Evolutionary conservation across 116 monocot genomes (phyloP).

Genomic region (Cymodocea nodosa): DNA sequence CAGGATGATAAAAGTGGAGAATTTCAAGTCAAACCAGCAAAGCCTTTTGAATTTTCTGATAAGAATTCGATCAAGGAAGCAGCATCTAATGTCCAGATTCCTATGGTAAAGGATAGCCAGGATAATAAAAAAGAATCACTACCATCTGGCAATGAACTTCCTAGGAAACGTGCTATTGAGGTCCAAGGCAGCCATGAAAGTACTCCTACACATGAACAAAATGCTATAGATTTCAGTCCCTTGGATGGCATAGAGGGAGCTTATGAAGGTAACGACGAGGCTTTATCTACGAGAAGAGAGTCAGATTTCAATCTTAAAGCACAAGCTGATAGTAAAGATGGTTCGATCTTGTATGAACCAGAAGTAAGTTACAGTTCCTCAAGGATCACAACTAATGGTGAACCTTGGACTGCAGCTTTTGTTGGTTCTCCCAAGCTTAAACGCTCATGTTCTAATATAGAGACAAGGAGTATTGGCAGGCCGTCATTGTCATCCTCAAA

Average conservation of each 20-base stretch:
- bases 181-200: slow-evolving; percentile 4
- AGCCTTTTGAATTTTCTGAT: slow-evolving; percentile 10
- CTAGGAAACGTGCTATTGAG: slow-evolving; percentile 5
- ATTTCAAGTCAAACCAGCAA: slow-evolving; percentile 11
- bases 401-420: slow-evolving; percentile 14
- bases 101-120: not conserved
- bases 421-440: slow-evolving; percentile 40
- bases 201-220: not conserved
- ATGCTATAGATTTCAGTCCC: slow-evolving; percentile 11
- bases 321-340: slow-evolving; percentile 5
- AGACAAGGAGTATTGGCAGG: slow-evolving; percentile 24
- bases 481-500: slow-evolving; percentile 18
- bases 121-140: slow-evolving; percentile 7
- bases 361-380: slow-evolving; percentile 1
- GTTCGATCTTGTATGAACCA: slow-evolving; percentile 1
- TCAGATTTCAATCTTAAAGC: slow-evolving; percentile 47
- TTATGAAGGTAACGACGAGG: slow-evolving; percentile 67
- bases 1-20: not conserved
- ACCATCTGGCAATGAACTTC: slow-evolving; percentile 8
- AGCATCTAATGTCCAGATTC: not conserved
- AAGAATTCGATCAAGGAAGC: slow-evolving; percentile 12
- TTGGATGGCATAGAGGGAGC: slow-evolving; percentile 17
- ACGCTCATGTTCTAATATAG: slow-evolving; percentile 93
- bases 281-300: slow-evolving; percentile 36
- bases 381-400: slow-evolving; percentile 15